Evolutionary conservation across 2,329 filamentous ascomycete species (phyloP), one percentile per base, ranked within the genome.

Genomic region (Fusarium palustre): DNA sequence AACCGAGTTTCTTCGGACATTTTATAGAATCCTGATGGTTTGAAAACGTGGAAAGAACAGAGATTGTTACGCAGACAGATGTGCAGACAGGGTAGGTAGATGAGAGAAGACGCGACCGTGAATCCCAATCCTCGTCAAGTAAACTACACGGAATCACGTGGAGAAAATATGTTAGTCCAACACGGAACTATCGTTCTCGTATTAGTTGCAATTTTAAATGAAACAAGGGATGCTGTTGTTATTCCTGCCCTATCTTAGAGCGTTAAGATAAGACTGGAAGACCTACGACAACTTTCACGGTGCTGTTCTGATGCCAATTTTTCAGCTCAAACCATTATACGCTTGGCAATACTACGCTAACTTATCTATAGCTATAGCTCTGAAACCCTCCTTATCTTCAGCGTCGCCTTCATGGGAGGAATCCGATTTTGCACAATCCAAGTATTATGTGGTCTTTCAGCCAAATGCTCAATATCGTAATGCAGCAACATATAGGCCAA

Each of bases 391-490:
- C 13, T 63, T 3, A 62, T 20, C 2, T 10, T 55, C 2, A 64
- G 5, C 1, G 31, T 63, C 4, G 60, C 43, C 1, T 63, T 64
- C 59, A 25, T 64, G 1, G 60, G 58, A 13, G 58, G 60, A 1
- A 64, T 57, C 0, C 60, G 24, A 1, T 64, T 64, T 7, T 64
- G 60, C 1, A 16, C 16, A 12, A 64, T 64, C 60, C 58, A 64
- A 1, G 58, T 64, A 3, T 64, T 64, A 0, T 8, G n/a, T 0
- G 60, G 58, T 1, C 60, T 24, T 3, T 56, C 28, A 0, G 1
- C 7, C 10, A 64, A 13, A 16, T 63, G 60, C 6, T 45, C 43
- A 5, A 64, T 49, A 6, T 64, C 58, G 0, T 64, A 64, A 1
- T 49, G 24, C 1, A 57, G 2, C 3, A 63, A 1, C 4, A 56